phyloP scores from a whole-genome alignment of 1,284 basidiomycete genomes.

The Malassezia dermatis region DNA sequence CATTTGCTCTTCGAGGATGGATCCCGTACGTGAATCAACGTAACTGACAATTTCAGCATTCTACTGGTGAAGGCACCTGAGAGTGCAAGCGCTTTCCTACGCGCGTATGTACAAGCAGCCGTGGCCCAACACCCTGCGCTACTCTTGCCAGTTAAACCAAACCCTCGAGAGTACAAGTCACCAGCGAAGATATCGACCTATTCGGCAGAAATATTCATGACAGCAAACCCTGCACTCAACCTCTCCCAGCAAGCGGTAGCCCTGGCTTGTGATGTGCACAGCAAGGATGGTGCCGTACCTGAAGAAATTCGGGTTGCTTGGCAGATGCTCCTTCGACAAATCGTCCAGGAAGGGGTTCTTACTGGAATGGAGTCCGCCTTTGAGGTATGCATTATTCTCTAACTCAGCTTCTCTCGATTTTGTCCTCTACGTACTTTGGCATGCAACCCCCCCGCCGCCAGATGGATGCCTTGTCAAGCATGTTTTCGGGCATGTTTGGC shows the following conservation, averaged over 20 bases:
- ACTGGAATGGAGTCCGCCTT: slow-evolving; percentile 1
- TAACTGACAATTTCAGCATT: neutral
- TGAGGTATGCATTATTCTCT: slow-evolving; percentile 1
- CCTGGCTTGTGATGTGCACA: slow-evolving; percentile 24
- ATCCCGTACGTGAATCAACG: slow-evolving; percentile 5
- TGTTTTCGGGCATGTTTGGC: slow-evolving; percentile 13
- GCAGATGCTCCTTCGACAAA: slow-evolving; percentile 11
- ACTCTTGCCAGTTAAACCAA: slow-evolving; percentile 39
- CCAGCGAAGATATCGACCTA: slow-evolving; percentile 18
- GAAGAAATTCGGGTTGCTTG: slow-evolving; percentile 10
- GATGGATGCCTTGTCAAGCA: slow-evolving; percentile 13
- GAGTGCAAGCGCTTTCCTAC: slow-evolving; percentile 23
- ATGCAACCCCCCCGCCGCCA: slow-evolving; percentile 3
- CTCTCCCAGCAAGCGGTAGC: slow-evolving; percentile 39
- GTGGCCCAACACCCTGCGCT: slow-evolving; percentile 24
- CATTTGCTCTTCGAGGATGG: slow-evolving; percentile 14
- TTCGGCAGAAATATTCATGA: slow-evolving; percentile 28
- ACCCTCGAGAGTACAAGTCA: slow-evolving; percentile 38
- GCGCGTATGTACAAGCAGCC: slow-evolving; percentile 22
- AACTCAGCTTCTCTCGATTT: slow-evolving; percentile 5
- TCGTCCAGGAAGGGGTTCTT: slow-evolving; percentile 5
- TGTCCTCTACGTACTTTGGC: slow-evolving; percentile 12
- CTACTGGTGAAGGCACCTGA: neutral
- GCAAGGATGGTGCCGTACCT: neutral
- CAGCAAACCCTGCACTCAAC: slow-evolving; percentile 39